These are phyloP conservation scores for Microdochium bolleyi DNA, from an alignment of 2,329 filamentous ascomycete species.

Conservation along the genomic window DNA sequence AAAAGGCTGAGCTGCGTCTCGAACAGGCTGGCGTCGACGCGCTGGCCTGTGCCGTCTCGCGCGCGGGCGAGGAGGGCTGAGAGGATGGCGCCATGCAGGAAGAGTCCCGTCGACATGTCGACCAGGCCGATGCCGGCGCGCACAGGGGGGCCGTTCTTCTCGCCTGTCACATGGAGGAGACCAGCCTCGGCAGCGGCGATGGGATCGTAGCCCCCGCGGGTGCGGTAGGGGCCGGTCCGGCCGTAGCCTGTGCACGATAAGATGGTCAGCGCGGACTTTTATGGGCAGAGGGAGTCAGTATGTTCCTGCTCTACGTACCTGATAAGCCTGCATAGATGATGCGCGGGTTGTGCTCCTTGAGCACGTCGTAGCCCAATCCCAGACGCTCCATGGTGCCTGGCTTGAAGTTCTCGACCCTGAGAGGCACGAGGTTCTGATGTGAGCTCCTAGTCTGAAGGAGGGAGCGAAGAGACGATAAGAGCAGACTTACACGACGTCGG, in stretches of 20 bases:
- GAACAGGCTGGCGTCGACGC: slow-evolving; percentile 34
- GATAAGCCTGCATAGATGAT: slow-evolving; percentile 34
- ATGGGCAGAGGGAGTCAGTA: not conserved
- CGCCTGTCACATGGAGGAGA: slow-evolving; percentile 33
- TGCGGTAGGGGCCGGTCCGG: slow-evolving; percentile 28
- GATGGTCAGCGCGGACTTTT: slow-evolving; percentile 1
- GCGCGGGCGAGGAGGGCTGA: slow-evolving; percentile 28
- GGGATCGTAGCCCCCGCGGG: slow-evolving; percentile 34
- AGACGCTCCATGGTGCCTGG: slow-evolving; percentile 31
- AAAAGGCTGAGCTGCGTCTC: slow-evolving; percentile 32
- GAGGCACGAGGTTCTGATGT: not conserved
- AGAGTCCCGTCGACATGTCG: slow-evolving; percentile 35
- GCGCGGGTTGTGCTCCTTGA: slow-evolving; percentile 24
- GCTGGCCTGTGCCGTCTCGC: slow-evolving; percentile 28
- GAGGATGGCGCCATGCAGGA: slow-evolving; percentile 34
- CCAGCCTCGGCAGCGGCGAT: slow-evolving; percentile 34
- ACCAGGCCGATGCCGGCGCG: slow-evolving; percentile 31
- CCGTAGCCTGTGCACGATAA: slow-evolving; percentile 21
- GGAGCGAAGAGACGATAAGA: not conserved
- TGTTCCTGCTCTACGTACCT: slow-evolving; percentile 12
- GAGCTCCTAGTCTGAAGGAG: not conserved
- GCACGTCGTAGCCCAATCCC: slow-evolving; percentile 27
- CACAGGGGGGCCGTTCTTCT: slow-evolving; percentile 27
- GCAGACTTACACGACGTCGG: slow-evolving; percentile 26
- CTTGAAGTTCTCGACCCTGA: slow-evolving; percentile 31